These are phyloP conservation scores for Teunomyces kruisii DNA, from an alignment of 805 yeast genomes.

Conservation along the genomic window DNA sequence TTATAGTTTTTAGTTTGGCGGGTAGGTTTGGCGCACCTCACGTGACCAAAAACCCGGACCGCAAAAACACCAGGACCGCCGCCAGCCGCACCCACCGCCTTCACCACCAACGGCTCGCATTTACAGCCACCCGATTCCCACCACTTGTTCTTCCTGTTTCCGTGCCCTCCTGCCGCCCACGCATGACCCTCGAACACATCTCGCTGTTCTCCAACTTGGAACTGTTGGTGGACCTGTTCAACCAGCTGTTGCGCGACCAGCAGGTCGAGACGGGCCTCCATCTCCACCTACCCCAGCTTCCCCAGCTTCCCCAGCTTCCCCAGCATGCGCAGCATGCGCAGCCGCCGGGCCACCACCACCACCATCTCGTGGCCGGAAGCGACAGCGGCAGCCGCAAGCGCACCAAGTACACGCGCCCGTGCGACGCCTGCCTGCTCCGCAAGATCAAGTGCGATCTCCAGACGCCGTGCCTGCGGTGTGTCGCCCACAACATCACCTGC, in stretches of 20 bases:
- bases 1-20: too few relatives aligned
- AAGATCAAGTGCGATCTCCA: slow-evolving; percentile 33
- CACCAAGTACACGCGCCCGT: slow-evolving; percentile 29
- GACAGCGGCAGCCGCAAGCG: slow-evolving; percentile 4
- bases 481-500: slow-evolving; percentile 29
- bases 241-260: slow-evolving; percentile 2
- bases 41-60: too few relatives aligned
- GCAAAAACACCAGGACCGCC: too few relatives aligned
- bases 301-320: not conserved
- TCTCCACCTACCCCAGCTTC: not conserved
- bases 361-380: slow-evolving; percentile 4
- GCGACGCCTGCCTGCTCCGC: slow-evolving; percentile 41
- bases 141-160: slow-evolving; percentile 14
- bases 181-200: not conserved
- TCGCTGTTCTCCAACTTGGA: slow-evolving; percentile 3
- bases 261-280: slow-evolving; percentile 1
- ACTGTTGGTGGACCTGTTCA: slow-evolving; percentile 1
- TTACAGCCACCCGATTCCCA: slow-evolving; percentile 29
- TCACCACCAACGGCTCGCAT: too few relatives aligned
- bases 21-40: too few relatives aligned
- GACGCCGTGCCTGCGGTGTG: slow-evolving; percentile 34
- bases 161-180: slow-evolving; percentile 8
- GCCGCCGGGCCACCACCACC: not conserved
- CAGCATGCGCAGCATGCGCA: too few relatives aligned
- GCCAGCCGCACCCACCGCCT: not conserved